These are phyloP conservation scores for Vitis riparia DNA, from an alignment of 164 flowering plant genomes.

Conservation along the genomic window DNA sequence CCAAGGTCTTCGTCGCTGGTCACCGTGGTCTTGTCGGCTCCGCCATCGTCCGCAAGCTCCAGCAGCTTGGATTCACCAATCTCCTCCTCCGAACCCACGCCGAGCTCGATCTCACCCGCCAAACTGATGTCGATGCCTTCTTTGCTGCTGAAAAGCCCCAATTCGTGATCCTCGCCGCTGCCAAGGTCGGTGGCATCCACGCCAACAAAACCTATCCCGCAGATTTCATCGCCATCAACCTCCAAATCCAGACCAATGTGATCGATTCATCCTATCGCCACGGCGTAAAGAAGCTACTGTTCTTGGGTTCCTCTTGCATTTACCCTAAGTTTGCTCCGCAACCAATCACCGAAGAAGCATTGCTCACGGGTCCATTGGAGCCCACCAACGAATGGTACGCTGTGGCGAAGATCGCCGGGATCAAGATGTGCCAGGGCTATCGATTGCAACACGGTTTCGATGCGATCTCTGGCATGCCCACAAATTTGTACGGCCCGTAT, in stretches of 20 bases:
- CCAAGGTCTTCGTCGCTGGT: constrained; percentile 86
- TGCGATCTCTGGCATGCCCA: constrained; percentile 87
- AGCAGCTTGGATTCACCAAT: constrained; percentile 53
- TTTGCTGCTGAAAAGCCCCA: constrained; percentile 65
- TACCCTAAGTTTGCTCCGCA: constrained; percentile 93
- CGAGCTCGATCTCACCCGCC: constrained; percentile 83
- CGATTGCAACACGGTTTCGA: constrained; percentile 66
- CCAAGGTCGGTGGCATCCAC: constrained; percentile 96
- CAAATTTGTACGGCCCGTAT: constrained; percentile 81
- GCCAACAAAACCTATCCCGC: constrained; percentile 95
- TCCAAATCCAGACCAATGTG: constrained; percentile 90
- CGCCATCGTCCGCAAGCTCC: constrained; percentile 74
- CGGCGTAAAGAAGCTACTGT: constrained; percentile 69
- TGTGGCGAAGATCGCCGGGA: constrained; percentile 87
- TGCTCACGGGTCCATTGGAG: constrained; percentile 83
- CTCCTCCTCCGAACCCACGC: constrained; percentile 69
- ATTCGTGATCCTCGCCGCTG: constrained; percentile 83
- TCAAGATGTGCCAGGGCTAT: constrained; percentile 89
- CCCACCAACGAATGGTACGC: constrained; percentile 97
- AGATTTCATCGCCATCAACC: constrained; percentile 80
- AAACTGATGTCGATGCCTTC: constrained; percentile 76
- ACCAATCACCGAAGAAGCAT: constrained; percentile 73
- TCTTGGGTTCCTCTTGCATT: constrained; percentile 89
- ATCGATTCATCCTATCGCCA: constrained; percentile 61
- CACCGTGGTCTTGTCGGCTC: constrained; percentile 90